Base-by-base conservation (phyloP, 2,329 filamentous ascomycete genomes). In the Ilyonectria mors-panacis region DNA sequence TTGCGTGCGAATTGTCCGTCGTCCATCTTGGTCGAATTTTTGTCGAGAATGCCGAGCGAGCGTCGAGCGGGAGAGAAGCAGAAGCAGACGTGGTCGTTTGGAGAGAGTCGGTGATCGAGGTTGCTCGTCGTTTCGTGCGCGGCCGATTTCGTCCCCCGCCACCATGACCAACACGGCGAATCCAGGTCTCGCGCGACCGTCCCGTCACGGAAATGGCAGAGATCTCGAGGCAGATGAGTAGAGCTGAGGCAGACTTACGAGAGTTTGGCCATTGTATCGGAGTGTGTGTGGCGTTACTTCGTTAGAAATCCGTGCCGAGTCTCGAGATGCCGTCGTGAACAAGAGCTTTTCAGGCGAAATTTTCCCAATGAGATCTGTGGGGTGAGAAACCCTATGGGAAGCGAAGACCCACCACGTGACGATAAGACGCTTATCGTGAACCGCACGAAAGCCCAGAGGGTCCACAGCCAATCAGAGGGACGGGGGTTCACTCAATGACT, bases 211-310 rank as follows among this genome's bases (percentile, higher is more conserved):
- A 61, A 59, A 63, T 66, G 60, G 66, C 68, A 69, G 66, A 73
- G 66, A 74, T 59, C 5, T 39, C 42, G 69, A 64, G 55, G 65
- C 26, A 65, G 42, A 56, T 39, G 39, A 55, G 37, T 44, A 66
- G 33, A 66, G 45, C 59, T 39, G 54, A 61, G 65, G 56, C 62
- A 47, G 55, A 89, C 88, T 85, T 86, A 90, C 88, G 87, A 89
- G 76, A 86, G 79, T 84, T 90, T 90, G 83, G 87, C 88, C 88
- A 90, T 90, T 88, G 82, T 85, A 81, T 84, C 81, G 82, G 83
- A 72, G 81, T 82, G 78, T 80, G 77, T 79, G 76, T 78, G 81
- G 78, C 80, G 81, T 82, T 81, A 78, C 74, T 79, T 81, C 79
- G 78, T 80, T 70, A 76, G 71, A 73, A 78, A 77, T 76, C 74